These are phyloP conservation scores for Yamadazyma tumulicola DNA, from an alignment of 805 yeast genomes.

Conservation along the genomic window DNA sequence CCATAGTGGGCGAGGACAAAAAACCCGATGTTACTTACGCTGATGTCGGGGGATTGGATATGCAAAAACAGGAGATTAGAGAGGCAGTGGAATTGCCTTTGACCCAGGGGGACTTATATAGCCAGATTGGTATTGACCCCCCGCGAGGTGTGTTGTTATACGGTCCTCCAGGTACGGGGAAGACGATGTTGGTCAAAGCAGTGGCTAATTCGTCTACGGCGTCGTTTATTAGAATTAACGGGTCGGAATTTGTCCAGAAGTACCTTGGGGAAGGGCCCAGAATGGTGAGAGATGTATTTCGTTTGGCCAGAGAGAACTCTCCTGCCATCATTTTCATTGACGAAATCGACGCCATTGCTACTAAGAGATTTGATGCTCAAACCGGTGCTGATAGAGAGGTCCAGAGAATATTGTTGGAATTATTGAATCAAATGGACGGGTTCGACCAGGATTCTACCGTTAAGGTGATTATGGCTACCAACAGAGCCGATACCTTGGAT, in stretches of 20 bases:
- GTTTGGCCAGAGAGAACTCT: constrained; percentile 95
- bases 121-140: constrained; percentile 98
- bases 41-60: constrained; percentile 97
- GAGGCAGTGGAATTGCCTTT: constrained; percentile 98
- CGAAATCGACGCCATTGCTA: constrained; percentile 98
- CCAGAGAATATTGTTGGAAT: constrained; percentile 93
- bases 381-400: constrained; percentile 99
- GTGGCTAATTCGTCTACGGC: constrained; percentile 97
- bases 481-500: constrained; percentile 98
- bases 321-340: constrained; percentile 97
- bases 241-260: constrained; percentile 97
- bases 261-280: constrained; percentile 99
- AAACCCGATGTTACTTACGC: constrained; percentile 91
- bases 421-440: constrained; percentile 98
- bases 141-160: constrained; percentile 96
- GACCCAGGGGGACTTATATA: constrained; percentile 91
- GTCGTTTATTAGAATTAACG: constrained; percentile 92
- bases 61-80: constrained; percentile 98
- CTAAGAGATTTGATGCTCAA: constrained; percentile 98
- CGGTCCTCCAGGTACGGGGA: constrained; percentile 99
- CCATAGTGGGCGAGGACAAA: constrained; percentile 92
- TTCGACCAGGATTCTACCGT: constrained; percentile 94
- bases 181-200: constrained; percentile 98
- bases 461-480: constrained; percentile 98
- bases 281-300: constrained; percentile 97